These are phyloP conservation scores for Candida mattraensis DNA, from an alignment of 805 yeast species.

Conservation along the genomic window DNA sequence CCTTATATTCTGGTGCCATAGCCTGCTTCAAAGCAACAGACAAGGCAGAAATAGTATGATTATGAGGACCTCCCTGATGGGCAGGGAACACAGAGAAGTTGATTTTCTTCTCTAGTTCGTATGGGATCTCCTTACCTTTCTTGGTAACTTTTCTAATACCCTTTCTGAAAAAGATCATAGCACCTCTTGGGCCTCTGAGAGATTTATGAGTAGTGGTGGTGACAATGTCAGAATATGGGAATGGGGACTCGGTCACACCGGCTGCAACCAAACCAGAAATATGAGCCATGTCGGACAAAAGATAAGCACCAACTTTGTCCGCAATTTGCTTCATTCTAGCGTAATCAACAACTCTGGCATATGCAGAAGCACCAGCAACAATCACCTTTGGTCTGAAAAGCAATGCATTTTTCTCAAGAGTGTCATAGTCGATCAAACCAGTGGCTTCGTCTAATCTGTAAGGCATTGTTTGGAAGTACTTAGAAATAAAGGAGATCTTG, in stretches of 20 bases:
- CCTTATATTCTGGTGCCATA: conserved; percentile 79
- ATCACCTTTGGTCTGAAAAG: conserved; percentile 92
- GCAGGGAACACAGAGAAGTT: conserved; percentile 99
- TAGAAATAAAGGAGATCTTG: conserved; percentile 88
- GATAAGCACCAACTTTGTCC: conserved; percentile 88
- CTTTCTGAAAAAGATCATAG: conserved; percentile 95
- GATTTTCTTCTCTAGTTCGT: conserved; percentile 87
- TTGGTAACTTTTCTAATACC: conserved; percentile 83
- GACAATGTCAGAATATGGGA: conserved; percentile 90
- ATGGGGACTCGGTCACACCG: conserved; percentile 90
- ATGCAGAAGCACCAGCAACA: conserved; percentile 97
- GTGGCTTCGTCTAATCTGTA: conserved; percentile 84
- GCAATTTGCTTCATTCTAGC: conserved; percentile 88
- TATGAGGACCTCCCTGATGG: conserved; percentile 99
- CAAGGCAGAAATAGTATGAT: conserved; percentile 94
- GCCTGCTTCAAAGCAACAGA: conserved; percentile 96
- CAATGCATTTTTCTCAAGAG: conserved; percentile 74
- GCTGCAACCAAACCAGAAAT: conserved; percentile 96
- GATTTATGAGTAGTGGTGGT: conserved; percentile 98
- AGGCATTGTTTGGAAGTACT: conserved; percentile 97
- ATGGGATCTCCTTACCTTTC: conserved; percentile 80
- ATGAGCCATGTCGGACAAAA: conserved; percentile 96
- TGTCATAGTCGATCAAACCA: conserved; percentile 90
- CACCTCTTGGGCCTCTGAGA: conserved; percentile 98
- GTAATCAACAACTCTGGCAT: conserved; percentile 88